Evolutionary conservation across 768 basidiomycete species (phyloP), one percentile per base, ranked within the genome.

Genomic region (Serendipita vermifera): DNA sequence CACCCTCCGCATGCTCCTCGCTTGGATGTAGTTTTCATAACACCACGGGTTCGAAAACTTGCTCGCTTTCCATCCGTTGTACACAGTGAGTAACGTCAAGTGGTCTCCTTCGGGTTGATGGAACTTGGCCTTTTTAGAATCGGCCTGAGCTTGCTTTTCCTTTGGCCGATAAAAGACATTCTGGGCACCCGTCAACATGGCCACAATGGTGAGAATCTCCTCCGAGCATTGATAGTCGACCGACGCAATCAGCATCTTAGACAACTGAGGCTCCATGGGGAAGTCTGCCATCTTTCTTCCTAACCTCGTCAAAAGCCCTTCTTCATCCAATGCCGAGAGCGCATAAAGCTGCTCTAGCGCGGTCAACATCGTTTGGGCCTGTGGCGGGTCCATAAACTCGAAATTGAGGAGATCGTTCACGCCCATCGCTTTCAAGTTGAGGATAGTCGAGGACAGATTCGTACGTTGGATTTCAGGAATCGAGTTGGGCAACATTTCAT

Each of bases 201-300:
- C 94, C 1, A 97, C 92, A 54, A 98, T 86, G 2, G 90, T 94
- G 38, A 99, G 70, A 61, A 98, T 96, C 68, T 99, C 96, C 64
- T 99, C 94, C 0, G 96, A 99, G 65, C 96, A 99, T 9, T 91
- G 92, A 54, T 96, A 77, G 64, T 98, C 96, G 9, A 97, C 93
- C 1, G 92, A 96, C 3, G 91, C 90, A 66, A 98, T 98, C 46
- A 99, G 71, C 93, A 96, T 99, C 72, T 98, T 99, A 2, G 94
- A 91, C 40, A 91, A 70, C 0, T 90, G 81, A 3, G 94, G 96
- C 57, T 98, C 93, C 83, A 98, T 90, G 11, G 96, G 96, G 71
- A 98, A 97, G 68, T 99, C 96, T 1, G 96, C 94, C 96, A 99
- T 98, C 71, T 99, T 98, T 57, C 96, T 79, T 1, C 96, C 96